These are phyloP conservation scores for Euphorbia lathyris DNA, from an alignment of 345 rosid genomes.

Conservation along the genomic window DNA sequence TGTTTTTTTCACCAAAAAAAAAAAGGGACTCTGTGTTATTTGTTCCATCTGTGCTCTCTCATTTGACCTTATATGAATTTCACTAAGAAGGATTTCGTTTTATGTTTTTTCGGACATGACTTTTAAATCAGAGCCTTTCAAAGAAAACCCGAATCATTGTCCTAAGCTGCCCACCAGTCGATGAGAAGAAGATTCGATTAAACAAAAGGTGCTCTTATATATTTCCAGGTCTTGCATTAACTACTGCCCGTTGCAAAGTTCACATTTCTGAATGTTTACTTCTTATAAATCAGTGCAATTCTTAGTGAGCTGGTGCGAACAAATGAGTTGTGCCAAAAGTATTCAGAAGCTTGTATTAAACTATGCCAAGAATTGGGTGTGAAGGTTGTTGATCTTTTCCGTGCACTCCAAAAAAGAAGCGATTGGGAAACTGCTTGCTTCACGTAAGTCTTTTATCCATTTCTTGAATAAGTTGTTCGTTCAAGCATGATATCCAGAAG, in stretches of 20 bases:
- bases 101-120: conserved; percentile 9
- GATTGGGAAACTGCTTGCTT: conserved; percentile 71
- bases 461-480: not conserved
- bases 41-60: not conserved
- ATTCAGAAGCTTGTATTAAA: conserved; percentile 79
- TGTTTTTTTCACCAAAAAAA: no score
- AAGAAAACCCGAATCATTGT: conserved; percentile 56
- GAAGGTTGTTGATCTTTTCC: conserved; percentile 70
- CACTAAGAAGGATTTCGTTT: conserved; percentile 1
- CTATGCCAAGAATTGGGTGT: conserved; percentile 70
- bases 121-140: conserved; percentile 66
- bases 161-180: conserved; percentile 83
- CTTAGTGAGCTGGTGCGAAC: conserved; percentile 79
- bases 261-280: conserved; percentile 8
- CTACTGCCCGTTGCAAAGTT: not conserved
- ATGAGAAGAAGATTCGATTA: conserved; percentile 63
- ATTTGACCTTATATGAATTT: not conserved
- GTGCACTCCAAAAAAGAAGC: conserved; percentile 57
- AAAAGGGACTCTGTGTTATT: not conserved
- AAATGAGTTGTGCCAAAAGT: conserved; percentile 70
- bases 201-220: conserved; percentile 51
- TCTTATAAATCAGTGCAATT: conserved; percentile 42
- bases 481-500: conserved; percentile 1
- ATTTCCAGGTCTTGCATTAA: not conserved
- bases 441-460: conserved; percentile 51